Base-by-base conservation (phyloP, 2,329 filamentous ascomycete species). In the Colletotrichum theobromicola region DNA sequence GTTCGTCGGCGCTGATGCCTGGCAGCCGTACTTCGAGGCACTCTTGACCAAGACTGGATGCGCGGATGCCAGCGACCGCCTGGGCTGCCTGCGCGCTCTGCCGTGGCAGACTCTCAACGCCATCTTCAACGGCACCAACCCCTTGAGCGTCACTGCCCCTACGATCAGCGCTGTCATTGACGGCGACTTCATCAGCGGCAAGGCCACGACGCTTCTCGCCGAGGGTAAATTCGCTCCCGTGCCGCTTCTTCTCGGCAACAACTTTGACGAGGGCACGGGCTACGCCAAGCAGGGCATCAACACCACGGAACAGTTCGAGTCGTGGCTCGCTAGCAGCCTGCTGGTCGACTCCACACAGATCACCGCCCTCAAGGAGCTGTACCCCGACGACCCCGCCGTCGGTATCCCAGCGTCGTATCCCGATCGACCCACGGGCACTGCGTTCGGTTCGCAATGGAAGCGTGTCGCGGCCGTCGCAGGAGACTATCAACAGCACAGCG, bases 181-280 rank as follows among this genome's bases (percentile, higher is more conserved):
- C 60, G 83, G 80, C 16, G 81, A 85, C 63, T 85, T 85, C 12
- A 81, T 88, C 18, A 85, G 84, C 15, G 79, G 74, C 15, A 79
- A 85, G 61, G 85, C 83, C 42, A 89, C 88, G 7, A 80, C 86
- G 6, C 90, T 92, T 75, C 83, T 94, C 4, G 81, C 83, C 1
- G 80, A 86, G 8, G 91, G 91, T 57, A 87, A 88, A 24, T 93
- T 94, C 76, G 89, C 93, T 70, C 87, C 90, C 15, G 89, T 93
- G 0, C 91, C 92, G 5, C 88, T 93, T 78, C 92, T 94, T 67
- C 84, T 91, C 30, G 91, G 92, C 53, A 87, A 92, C 78, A 89
- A 91, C 81, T 90, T 93, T 84, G 92, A 94, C 79, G 92, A 94
- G 80, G 91, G 91, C 7, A 92, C 91, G 0, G 80, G 93, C 4